phyloP scores from a whole-genome alignment of 257 asterid genomes.

The Perilla frutescens region DNA sequence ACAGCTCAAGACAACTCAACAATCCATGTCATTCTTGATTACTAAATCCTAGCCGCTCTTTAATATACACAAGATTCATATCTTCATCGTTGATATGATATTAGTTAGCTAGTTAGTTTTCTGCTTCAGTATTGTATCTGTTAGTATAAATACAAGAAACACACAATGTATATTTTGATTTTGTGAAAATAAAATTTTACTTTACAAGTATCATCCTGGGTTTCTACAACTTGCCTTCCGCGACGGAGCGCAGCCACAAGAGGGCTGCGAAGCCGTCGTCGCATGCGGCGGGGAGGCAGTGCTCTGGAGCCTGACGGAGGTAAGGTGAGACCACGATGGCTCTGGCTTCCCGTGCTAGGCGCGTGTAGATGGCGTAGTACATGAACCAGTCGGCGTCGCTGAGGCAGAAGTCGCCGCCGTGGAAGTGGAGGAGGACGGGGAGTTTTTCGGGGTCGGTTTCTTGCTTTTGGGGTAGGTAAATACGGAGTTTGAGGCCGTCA shows the following conservation, averaged over 20 bases:
- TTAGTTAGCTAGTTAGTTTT: too few species aligned
- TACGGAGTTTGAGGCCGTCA: conserved; percentile 45
- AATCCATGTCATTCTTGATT: too few species aligned
- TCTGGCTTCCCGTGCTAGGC: conserved; percentile 45
- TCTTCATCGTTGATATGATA: too few species aligned
- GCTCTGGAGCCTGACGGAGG: conserved; percentile 63
- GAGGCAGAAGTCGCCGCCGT: conserved; percentile 72
- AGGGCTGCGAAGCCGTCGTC: conserved; percentile 51
- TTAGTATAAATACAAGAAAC: too few species aligned
- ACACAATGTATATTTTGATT: too few species aligned
- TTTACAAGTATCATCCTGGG: too few species aligned
- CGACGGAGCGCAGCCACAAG: conserved; percentile 49
- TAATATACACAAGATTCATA: too few species aligned
- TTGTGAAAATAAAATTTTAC: too few species aligned
- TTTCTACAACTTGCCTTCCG: conserved; percentile 28
- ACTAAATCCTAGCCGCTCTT: too few species aligned
- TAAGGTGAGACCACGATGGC: conserved; percentile 56
- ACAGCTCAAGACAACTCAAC: too few species aligned
- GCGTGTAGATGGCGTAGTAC: conserved; percentile 53
- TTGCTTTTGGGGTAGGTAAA: conserved; percentile 49
- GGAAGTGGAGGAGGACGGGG: conserved; percentile 62
- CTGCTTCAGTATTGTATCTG: too few species aligned
- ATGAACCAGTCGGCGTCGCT: conserved; percentile 64
- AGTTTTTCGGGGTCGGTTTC: conserved; percentile 38
- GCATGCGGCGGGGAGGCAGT: conserved; percentile 60